Evolutionary conservation across 768 basidiomycete genomes (phyloP), one percentile per base, ranked within the genome.

Genomic region (Mycena galopus): DNA sequence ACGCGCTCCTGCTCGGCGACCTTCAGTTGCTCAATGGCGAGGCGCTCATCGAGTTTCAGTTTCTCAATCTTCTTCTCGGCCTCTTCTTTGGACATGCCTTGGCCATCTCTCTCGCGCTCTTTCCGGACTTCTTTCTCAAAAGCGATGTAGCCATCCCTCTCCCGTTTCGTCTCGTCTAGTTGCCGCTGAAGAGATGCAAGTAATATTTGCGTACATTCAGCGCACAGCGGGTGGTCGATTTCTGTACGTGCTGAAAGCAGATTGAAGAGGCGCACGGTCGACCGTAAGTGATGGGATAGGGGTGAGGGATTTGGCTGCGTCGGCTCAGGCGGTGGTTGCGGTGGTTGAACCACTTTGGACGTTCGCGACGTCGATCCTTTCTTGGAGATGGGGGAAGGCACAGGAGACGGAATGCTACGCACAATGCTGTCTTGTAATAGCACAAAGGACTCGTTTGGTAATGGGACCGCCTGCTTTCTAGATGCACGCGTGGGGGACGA

Each of bases 191-290:
- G 88, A 29, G 90, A 90, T 1, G 86, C 86, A 33, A 97, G 88
- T 37, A 99, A 83, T 58, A 93, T 88, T 77, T 94, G 92, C 4
- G 96, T 95, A 81, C 98, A 99, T 78, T 99, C 97, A 0, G 93
- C 91, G 81, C 98, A 99, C 10, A 99, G 87, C 7, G 98, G 98
- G 79, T 98, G 96, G 79, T 96, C 95, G 53, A 97, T 89, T 35
- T 93, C 93, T 63, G 93, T 91, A 51, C 91, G 87, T 67, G 91
- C 89, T 16, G 94, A 94, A 53, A 96, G 86, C 33, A 95, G 80
- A 79, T 93, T 93, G 79, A 94, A 92, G 44, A 96, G 86, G 23
- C 90, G 90, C 71, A 88, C 87, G 57, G 93, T 91, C 39, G 93
- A 94, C 67, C 91, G 91, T 69, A 95, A 84, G 77, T 93, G 93